phyloP scores from a whole-genome alignment of 352 stramenopile species.

The Globisporangium emineosum region DNA sequence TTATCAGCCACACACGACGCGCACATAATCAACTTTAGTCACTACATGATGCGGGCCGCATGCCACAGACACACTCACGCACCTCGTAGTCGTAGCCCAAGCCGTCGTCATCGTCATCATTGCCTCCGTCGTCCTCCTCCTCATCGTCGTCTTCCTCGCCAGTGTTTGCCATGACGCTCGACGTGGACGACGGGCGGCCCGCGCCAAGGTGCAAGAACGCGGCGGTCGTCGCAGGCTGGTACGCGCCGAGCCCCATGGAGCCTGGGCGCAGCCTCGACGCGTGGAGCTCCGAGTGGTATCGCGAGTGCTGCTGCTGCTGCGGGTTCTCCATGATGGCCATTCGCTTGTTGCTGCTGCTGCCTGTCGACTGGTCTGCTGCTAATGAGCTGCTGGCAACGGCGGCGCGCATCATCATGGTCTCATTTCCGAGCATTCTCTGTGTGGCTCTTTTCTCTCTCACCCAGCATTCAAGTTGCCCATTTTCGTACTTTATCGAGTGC shows the following conservation, averaged over 20 bases:
- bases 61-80: neutral
- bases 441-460: neutral
- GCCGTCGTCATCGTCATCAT: conserved; percentile 6
- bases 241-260: conserved; percentile 11
- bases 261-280: conserved; percentile 8
- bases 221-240: conserved; percentile 5
- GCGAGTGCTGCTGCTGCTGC: conserved; percentile 1
- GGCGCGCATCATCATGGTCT: neutral
- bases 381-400: neutral
- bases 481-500: neutral
- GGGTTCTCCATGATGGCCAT: conserved; percentile 1
- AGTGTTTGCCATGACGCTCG: conserved; percentile 18
- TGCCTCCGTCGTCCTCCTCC: conserved; percentile 2
- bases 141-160: conserved; percentile 17
- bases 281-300: conserved; percentile 5
- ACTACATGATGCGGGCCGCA: neutral
- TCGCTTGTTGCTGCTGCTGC: neutral
- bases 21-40: neutral
- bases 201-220: conserved; percentile 8
- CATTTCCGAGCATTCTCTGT: neutral
- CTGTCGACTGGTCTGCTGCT: neutral
- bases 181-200: conserved; percentile 18
- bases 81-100: conserved; percentile 19
- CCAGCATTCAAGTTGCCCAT: neutral
- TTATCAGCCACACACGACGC: neutral